A percentile compares a stretch with the other conserved stretches of the same genome.
phyloP scores from a whole-genome alignment of 768 basidiomycete genomes.

The Lactarius sp. region DNA sequence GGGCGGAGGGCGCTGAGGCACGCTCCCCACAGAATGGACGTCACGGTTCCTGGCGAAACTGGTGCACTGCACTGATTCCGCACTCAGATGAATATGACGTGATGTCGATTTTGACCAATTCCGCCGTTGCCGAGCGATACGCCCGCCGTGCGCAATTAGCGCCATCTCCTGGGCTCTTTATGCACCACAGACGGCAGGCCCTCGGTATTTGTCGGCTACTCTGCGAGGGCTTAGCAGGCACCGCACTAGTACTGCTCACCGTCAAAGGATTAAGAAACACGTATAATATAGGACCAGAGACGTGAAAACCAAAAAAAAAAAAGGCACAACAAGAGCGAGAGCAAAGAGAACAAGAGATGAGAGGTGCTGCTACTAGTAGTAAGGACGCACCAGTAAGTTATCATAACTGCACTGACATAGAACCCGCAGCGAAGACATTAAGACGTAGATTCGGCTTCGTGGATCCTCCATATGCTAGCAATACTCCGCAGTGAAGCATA shows the following conservation, averaged over 20 bases:
- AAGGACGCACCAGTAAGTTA: neutral
- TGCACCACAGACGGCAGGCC: neutral
- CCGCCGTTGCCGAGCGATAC: too few relatives aligned
- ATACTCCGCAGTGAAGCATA: slow-evolving; percentile 88
- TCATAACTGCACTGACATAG: neutral
- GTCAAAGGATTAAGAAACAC: neutral
- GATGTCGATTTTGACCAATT: too few relatives aligned
- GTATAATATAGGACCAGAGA: neutral
- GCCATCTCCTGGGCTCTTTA: neutral
- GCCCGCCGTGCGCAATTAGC: too few relatives aligned
- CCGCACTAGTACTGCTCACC: too few relatives aligned
- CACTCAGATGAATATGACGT: too few relatives aligned
- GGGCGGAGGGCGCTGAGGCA: too few relatives aligned
- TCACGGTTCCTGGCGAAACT: too few relatives aligned
- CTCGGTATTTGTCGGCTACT: neutral
- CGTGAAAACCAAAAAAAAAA: neutral
- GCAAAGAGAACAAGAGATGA: neutral
- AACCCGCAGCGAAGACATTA: neutral
- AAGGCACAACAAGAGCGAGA: neutral
- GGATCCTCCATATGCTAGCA: slow-evolving; percentile 27
- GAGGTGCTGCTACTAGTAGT: neutral
- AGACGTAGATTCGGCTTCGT: slow-evolving; percentile 54
- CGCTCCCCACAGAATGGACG: too few relatives aligned
- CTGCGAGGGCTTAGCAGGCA: neutral
- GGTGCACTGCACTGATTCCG: too few relatives aligned